Conservation (phyloP, 169 alveolate genomes). For the Plasmodium vivax region DNA sequence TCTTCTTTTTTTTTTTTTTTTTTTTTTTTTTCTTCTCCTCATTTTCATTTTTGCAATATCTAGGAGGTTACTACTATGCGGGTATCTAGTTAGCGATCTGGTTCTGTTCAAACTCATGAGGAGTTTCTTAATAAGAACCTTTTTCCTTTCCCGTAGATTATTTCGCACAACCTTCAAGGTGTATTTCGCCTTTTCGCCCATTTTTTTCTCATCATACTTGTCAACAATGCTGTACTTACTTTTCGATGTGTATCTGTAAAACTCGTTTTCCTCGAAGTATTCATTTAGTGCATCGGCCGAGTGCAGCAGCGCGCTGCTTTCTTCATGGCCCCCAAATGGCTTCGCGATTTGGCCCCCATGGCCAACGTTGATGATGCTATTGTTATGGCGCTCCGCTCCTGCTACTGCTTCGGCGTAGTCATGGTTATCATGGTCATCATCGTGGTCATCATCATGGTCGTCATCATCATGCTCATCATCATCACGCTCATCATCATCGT, state of each 20-base stretch:
- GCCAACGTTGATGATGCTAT: background rate
- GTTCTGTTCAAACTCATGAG: conserved; percentile 16
- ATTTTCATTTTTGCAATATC: background rate
- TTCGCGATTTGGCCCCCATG: background rate
- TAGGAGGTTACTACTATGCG: background rate
- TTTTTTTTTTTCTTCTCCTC: background rate
- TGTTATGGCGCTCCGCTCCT: background rate
- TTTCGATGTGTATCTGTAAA: background rate
- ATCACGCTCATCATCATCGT: background rate
- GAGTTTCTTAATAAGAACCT: background rate
- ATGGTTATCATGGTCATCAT: background rate
- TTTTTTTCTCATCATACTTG: background rate
- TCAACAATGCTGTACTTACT: background rate
- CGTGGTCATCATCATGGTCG: background rate
- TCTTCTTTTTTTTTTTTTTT: background rate
- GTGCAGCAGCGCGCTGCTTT: background rate
- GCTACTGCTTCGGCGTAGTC: background rate
- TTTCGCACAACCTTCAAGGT: background rate
- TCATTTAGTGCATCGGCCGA: background rate
- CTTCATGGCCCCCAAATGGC: background rate
- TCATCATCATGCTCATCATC: background rate
- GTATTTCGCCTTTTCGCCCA: background rate
- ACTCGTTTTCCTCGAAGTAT: background rate
- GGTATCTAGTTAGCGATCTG: background rate
- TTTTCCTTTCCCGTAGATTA: conserved; percentile 5